Conservation (phyloP, 805 yeast genomes). For the Phaffomyces opuntiae region DNA sequence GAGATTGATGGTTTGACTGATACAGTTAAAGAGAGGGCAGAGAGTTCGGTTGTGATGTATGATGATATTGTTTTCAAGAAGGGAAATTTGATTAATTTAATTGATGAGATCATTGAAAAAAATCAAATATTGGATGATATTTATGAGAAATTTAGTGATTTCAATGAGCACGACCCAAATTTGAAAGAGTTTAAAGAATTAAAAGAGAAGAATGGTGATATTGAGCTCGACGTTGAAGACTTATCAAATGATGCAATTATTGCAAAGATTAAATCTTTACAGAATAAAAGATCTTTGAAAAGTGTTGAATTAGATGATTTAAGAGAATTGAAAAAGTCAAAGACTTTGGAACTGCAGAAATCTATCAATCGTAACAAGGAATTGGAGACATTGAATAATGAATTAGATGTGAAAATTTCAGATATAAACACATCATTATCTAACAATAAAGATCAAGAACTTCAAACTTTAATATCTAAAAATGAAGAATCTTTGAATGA, state of each 20-base stretch:
- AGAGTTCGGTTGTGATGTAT: neutral
- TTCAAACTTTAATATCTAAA: no score
- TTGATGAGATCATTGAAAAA: constrained; percentile 2
- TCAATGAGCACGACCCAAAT: constrained; percentile 7
- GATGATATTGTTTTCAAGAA: constrained; percentile 3
- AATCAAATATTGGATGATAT: constrained; percentile 6
- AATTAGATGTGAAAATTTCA: no score
- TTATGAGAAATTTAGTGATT: constrained; percentile 12
- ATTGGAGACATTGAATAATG: constrained; percentile 1
- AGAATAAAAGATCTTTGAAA: neutral
- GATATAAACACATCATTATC: no score
- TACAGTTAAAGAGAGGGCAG: neutral
- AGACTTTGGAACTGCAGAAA: no score
- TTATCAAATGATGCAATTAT: constrained; percentile 1
- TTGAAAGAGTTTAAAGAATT: constrained; percentile 11
- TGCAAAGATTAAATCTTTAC: constrained; percentile 2
- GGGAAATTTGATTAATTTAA: neutral
- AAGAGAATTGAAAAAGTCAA: no score
- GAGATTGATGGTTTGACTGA: constrained; percentile 8
- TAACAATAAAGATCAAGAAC: no score
- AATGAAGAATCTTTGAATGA: no score
- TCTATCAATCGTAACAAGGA: neutral
- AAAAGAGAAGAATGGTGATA: neutral
- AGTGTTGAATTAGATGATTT: neutral
- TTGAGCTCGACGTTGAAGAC: constrained; percentile 2